A percentile compares a stretch with the other conserved stretches of the same genome.
phyloP scores from a whole-genome alignment of 345 rosid species.

The Leavenworthia alabamica region DNA sequence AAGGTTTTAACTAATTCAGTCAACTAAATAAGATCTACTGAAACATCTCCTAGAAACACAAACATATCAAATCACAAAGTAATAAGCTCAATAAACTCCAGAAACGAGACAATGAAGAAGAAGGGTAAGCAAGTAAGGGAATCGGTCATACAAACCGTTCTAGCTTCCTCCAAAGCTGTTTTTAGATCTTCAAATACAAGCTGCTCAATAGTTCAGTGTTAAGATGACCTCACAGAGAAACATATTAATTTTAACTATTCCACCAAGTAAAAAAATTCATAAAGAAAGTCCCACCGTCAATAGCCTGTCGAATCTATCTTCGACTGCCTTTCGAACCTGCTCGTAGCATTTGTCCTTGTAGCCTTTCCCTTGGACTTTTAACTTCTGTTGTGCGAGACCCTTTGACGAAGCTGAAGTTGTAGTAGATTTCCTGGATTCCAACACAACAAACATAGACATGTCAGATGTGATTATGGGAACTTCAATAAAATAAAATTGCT shows the following conservation, averaged over 20 bases:
- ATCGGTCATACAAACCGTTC: conserved; percentile 47
- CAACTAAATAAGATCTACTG: conserved; percentile 6
- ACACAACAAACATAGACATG: conserved; percentile 3
- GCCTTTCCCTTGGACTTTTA: conserved; percentile 84
- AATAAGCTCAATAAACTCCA: conserved; percentile 14
- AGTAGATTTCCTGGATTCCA: conserved; percentile 56
- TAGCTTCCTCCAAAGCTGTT: conserved; percentile 98
- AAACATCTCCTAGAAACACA: conserved; percentile 2
- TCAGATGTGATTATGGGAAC: not conserved
- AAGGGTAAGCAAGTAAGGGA: conserved; percentile 12
- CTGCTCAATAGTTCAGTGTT: conserved; percentile 42
- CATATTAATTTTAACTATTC: not conserved
- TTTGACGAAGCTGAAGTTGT: conserved; percentile 48
- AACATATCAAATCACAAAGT: conserved; percentile 1
- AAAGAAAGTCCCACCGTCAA: conserved; percentile 50
- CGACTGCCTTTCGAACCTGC: conserved; percentile 81
- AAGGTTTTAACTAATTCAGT: not conserved
- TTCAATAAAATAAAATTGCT: not conserved
- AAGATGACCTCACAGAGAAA: conserved; percentile 19
- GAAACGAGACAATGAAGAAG: not conserved
- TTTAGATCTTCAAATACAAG: conserved; percentile 82
- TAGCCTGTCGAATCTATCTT: conserved; percentile 75
- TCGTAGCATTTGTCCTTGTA: conserved; percentile 98
- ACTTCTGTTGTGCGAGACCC: conserved; percentile 59
- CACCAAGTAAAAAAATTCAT: conserved; percentile 5